Evolutionary conservation across 805 yeast genomes (phyloP), one percentile per base, ranked within the genome.

Genomic region (Saturnispora serradocipensis): DNA sequence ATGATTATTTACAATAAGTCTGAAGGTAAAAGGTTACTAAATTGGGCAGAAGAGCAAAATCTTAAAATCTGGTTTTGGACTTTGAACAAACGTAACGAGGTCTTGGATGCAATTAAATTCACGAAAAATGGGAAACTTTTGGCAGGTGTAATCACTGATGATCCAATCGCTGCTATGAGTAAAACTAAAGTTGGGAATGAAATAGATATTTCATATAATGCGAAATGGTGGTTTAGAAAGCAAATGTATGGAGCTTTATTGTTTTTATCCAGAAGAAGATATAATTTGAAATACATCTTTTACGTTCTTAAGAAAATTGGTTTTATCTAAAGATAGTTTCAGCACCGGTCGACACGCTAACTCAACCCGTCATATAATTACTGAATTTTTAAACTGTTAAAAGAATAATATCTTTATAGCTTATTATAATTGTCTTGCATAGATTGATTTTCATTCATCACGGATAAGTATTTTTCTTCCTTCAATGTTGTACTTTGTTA

Each of bases 31-130:
- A 50, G 55, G 13, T 48, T 64, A 9, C 40, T 58, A 5, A 20
- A 51, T 2, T 61, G 57, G 48, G 55, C 59, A 24, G 30, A 47
- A 15, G 44, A 54, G 8, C 50, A 62, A n/a, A 43, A 59, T 15
- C 11, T 67, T 3, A 57, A 59, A 38, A 53, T 69, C 15, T 69
- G 70, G 68, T 56, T 68, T 47, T 69, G 73, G 73, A 69, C 73
- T 11, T 61, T 67, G 25, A 69, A 69, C 54, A 47, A 56, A 24
- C 51, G 54, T 9, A 43, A 54, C 16, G 68, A 63, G 27, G 46
- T 66, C 9, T 44, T 53, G 11, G 48, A 53, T 15, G 60, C 61
- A 4, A 27, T 56, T 1, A 43, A 58, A 3, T 35, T 48, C 8
- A 18, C 50, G 4, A 20, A 42, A 20, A 57, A 53, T 36, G 48